These are phyloP conservation scores for Epichloe uncinata DNA, from an alignment of 2,329 filamentous ascomycete species.

Conservation along the genomic window DNA sequence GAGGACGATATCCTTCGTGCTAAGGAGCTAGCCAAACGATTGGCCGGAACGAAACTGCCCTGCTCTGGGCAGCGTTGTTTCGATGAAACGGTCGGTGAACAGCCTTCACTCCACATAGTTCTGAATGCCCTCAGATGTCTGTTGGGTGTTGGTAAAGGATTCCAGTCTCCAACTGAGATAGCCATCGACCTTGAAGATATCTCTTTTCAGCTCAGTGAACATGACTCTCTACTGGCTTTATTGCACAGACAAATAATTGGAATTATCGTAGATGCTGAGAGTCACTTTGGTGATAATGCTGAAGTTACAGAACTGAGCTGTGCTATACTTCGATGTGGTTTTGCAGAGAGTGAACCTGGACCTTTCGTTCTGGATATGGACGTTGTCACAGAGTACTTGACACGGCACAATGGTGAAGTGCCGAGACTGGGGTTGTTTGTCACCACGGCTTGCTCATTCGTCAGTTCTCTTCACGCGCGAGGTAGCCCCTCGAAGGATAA, in stretches of 20 bases:
- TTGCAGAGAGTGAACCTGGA: conserved; percentile 59
- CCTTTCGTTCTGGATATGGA: conserved; percentile 62
- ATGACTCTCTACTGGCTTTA: conserved; percentile 11
- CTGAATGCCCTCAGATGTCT: conserved; percentile 53
- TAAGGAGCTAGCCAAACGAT: conserved; percentile 10
- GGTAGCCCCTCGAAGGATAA: conserved; percentile 29
- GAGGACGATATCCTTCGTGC: conserved; percentile 36
- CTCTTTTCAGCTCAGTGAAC: conserved; percentile 3
- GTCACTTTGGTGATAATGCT: conserved; percentile 41
- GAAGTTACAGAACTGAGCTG: conserved; percentile 64
- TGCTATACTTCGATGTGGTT: conserved; percentile 57
- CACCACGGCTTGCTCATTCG: conserved; percentile 57
- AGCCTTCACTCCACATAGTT: conserved; percentile 32
- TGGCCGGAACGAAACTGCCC: conserved; percentile 6
- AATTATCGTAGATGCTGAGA: conserved; percentile 33
- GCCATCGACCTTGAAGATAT: conserved; percentile 53
- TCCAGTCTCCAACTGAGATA: conserved; percentile 54
- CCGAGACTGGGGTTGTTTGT: conserved; percentile 57
- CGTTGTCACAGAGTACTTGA: conserved; percentile 53
- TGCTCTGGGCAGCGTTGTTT: conserved; percentile 16
- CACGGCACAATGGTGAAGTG: conserved; percentile 42
- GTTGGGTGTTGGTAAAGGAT: conserved; percentile 54
- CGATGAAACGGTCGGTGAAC: conserved; percentile 24
- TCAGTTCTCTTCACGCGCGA: conserved; percentile 42
- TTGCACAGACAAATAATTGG: conserved; percentile 35